Conservation (phyloP, 2,329 filamentous ascomycete genomes). For the Aureobasidium musti region DNA sequence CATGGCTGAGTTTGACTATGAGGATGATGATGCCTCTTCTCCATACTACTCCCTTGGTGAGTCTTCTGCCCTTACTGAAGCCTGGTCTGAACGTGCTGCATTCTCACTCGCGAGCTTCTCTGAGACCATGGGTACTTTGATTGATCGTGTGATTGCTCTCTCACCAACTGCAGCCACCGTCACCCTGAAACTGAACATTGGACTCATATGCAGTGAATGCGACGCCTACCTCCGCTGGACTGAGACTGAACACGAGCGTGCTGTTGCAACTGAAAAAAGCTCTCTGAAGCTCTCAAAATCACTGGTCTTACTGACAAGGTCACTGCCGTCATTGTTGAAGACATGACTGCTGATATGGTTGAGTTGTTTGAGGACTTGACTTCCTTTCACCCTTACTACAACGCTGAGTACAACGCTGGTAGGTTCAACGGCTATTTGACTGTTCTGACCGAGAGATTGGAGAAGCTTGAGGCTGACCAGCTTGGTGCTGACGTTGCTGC, state of each 20-base stretch:
- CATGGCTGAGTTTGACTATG: not conserved
- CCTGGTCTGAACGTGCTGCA: not conserved
- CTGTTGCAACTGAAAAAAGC: not conserved
- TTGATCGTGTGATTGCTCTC: not conserved
- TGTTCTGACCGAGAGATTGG: not conserved
- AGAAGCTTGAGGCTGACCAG: not conserved
- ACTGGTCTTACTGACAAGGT: not conserved
- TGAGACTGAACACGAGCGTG: not conserved
- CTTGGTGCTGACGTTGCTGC: not conserved
- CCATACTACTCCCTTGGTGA: not conserved
- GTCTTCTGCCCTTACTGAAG: not conserved
- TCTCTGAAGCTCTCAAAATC: not conserved
- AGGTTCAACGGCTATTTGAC: not conserved
- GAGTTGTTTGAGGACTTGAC: not conserved
- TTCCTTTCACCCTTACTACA: not conserved
- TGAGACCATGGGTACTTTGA: not conserved
- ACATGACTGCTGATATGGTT: slow-evolving; percentile 11
- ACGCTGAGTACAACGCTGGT: slow-evolving; percentile 1
- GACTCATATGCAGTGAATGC: not conserved
- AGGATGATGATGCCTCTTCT: not conserved
- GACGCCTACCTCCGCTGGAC: not conserved
- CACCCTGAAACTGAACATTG: not conserved
- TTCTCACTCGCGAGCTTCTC: not conserved
- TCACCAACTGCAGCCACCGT: not conserved
- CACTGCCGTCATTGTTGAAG: not conserved